phyloP scores from a whole-genome alignment of 1,284 basidiomycete species.

The Trichosporon sp. region DNA sequence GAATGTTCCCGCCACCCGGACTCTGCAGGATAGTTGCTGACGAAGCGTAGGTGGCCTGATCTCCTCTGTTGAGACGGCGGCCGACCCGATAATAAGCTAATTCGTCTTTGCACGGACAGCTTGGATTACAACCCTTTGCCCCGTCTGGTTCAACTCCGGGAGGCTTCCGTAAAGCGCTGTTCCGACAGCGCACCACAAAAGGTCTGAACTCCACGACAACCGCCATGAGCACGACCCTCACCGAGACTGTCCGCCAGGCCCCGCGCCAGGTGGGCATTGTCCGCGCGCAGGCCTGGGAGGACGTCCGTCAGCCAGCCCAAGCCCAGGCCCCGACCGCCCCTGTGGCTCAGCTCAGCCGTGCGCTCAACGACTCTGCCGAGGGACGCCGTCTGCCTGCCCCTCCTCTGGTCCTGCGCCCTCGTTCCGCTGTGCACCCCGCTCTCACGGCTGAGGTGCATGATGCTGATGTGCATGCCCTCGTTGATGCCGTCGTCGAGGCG shows the following conservation, averaged over 20 bases:
- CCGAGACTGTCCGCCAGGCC: constrained; percentile 13
- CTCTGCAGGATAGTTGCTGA: too few relatives aligned
- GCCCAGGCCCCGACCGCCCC: constrained; percentile 7
- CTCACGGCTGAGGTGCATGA: constrained; percentile 27
- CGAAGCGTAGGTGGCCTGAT: background rate
- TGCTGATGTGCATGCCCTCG: constrained; percentile 31
- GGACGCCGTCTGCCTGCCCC: constrained; percentile 28
- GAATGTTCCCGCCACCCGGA: background rate
- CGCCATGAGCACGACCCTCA: constrained; percentile 23
- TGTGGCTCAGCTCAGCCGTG: constrained; percentile 28
- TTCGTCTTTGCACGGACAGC: constrained; percentile 13
- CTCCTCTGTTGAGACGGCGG: constrained; percentile 10
- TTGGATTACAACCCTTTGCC: background rate
- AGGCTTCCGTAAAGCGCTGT: background rate
- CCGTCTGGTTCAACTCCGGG: constrained; percentile 5
- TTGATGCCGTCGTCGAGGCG: constrained; percentile 29
- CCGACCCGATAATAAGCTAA: constrained; percentile 14
- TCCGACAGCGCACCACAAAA: background rate
- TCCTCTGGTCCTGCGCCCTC: constrained; percentile 11
- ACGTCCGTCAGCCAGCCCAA: background rate
- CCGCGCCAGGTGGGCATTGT: constrained; percentile 9
- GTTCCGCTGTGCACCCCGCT: constrained; percentile 22
- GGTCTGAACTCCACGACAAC: background rate
- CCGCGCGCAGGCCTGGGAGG: constrained; percentile 16
- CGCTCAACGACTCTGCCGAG: constrained; percentile 31